Conservation (phyloP, 352 stramenopile species). For the Pythium utonaiense region DNA sequence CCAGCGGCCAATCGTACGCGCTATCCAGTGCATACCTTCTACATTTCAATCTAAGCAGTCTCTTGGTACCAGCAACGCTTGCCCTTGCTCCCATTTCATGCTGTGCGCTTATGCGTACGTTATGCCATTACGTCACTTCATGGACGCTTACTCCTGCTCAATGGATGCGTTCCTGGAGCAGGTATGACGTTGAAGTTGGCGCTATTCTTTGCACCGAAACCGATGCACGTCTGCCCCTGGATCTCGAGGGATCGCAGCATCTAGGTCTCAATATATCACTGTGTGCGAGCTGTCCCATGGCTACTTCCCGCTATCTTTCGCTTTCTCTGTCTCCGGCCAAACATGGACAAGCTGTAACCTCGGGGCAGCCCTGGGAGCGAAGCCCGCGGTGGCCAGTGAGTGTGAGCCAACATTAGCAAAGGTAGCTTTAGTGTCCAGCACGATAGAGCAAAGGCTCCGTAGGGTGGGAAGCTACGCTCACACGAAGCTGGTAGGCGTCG, state of each 20-base stretch:
- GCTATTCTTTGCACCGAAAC: slow-evolving; percentile 1
- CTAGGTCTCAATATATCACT: background rate
- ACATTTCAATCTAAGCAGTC: background rate
- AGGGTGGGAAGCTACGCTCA: background rate
- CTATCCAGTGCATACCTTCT: no score
- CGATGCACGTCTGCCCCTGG: background rate
- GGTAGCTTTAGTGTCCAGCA: slow-evolving; percentile 1
- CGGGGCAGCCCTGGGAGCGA: no score
- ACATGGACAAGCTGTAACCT: no score
- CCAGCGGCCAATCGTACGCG: background rate
- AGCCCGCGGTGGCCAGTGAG: background rate
- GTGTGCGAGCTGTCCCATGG: background rate
- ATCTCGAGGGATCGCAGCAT: background rate
- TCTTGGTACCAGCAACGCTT: background rate
- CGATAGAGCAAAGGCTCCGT: background rate
- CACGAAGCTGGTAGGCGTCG: background rate
- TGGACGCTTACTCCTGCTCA: no score
- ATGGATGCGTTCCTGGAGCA: no score
- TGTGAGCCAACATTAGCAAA: slow-evolving; percentile 4
- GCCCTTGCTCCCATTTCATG: no score
- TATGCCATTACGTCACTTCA: background rate
- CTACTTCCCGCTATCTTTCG: slow-evolving; percentile 1
- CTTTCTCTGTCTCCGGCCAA: background rate
- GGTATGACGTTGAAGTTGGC: slow-evolving; percentile 1
- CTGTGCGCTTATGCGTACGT: background rate